Conservation (phyloP, 2,329 filamentous ascomycete species). For the Arthrobotrys musiformis region DNA sequence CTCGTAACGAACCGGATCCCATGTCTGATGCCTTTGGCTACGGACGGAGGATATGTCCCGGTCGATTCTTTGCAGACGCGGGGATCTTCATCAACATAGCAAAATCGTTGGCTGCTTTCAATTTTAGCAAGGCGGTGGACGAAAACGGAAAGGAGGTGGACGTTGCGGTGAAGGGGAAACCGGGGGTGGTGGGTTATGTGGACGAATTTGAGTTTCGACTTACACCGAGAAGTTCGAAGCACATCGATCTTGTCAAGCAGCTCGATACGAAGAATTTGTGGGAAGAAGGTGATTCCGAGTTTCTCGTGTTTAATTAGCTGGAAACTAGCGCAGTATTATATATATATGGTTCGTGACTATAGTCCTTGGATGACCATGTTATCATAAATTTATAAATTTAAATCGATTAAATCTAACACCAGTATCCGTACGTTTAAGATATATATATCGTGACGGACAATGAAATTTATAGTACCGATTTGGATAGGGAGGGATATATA, state of each 20-base stretch:
- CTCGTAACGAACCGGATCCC: slow-evolving; percentile 57
- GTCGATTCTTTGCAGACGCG: slow-evolving; percentile 70
- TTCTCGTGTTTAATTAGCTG: too few species aligned
- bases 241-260: slow-evolving; percentile 1
- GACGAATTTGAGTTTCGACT: slow-evolving; percentile 5
- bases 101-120: slow-evolving; percentile 70
- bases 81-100: slow-evolving; percentile 71
- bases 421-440: too few species aligned
- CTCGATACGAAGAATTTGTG: background rate
- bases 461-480: too few species aligned
- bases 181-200: slow-evolving; percentile 13
- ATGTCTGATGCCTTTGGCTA: slow-evolving; percentile 65
- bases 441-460: too few species aligned
- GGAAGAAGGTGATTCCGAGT: slow-evolving; percentile 3
- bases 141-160: slow-evolving; percentile 15
- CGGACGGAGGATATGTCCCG: slow-evolving; percentile 69
- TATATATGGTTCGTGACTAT: background rate
- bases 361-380: too few species aligned
- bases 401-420: too few species aligned
- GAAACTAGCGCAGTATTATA: too few species aligned
- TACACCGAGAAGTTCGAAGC: slow-evolving; percentile 22
- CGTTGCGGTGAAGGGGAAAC: slow-evolving; percentile 23
- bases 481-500: too few species aligned
- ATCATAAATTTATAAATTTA: too few species aligned
- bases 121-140: slow-evolving; percentile 61